Evolutionary conservation across 331 rosid genomes (phyloP), one percentile per base, ranked within the genome.

Genomic region (Stylosanthes scabra): DNA sequence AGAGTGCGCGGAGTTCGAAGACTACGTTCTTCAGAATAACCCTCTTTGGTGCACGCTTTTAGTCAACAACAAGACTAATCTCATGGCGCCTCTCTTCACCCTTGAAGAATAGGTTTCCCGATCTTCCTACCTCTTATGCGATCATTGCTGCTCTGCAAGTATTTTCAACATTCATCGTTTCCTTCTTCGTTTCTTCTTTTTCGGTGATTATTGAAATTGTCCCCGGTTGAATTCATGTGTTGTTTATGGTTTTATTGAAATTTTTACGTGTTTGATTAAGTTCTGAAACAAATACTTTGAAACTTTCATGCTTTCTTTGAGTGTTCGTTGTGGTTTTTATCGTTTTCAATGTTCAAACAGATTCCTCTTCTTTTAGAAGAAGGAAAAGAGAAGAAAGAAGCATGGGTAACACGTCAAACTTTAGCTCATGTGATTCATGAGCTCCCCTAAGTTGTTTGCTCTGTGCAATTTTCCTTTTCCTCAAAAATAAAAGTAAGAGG

Each of bases 91-190:
- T 62, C 90, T 93, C 44, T 93, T 89, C 75, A 86, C 92, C 65
- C 49, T 91, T 63, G 97, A 93, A 83, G 97, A 93, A 11, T 49
- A 88, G 25, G 91, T 91, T n/a, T 68, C 69, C 59, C 68, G 59
- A 31, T 91, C 97, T 51, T 37, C 86, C 0, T 52, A 57, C 39
- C 93, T 97, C 55, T 89, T 83, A 77, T 93, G 98, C 6, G 94
- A 93, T 37, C 87, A 89, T 14, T 93, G 97, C 83, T 87, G 98
- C 11, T 91, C 89, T 28, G 81, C 90, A 42, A 96, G 98, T 80
- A 41, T 5, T 41, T 39, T 3, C 3, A 39, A 39, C 3, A 39
- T 3, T 39, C n/a, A n/a, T n/a, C n/a, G n/a, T 39, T 39, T 39
- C 16, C 34, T 60, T 64, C n/a, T n/a, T n/a, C n/a, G n/a, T n/a